phyloP scores from a whole-genome alignment of 495 filamentous ascomycete genomes.

The Corynascus novoguineensis region DNA sequence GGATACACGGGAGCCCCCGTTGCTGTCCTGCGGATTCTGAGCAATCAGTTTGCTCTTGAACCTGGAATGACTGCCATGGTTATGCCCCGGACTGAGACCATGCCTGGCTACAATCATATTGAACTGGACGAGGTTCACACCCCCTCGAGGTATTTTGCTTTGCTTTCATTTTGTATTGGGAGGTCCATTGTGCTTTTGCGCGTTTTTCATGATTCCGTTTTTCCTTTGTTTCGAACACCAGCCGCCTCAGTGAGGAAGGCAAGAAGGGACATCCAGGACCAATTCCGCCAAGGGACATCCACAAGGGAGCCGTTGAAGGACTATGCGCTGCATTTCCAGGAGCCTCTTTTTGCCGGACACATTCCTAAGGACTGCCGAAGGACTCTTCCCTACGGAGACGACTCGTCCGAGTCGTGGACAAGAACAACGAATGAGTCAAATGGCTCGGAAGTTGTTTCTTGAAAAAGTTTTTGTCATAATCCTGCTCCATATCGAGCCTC shows the following conservation, averaged over 20 bases:
- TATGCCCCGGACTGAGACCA: constrained; percentile 40
- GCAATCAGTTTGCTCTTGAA: constrained; percentile 19
- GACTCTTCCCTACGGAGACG: neutral
- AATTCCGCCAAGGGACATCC: constrained; percentile 5
- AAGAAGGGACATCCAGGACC: constrained; percentile 1
- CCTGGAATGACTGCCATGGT: constrained; percentile 42
- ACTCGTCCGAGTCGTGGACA: constrained; percentile 17
- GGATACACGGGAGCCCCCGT: constrained; percentile 18
- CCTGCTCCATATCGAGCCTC: neutral
- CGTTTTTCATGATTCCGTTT: constrained; percentile 20
- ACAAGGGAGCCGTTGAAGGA: constrained; percentile 10
- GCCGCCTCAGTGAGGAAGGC: constrained; percentile 26
- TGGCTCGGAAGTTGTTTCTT: neutral
- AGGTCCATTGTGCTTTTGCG: constrained; percentile 32
- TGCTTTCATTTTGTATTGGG: constrained; percentile 29
- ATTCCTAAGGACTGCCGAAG: constrained; percentile 10
- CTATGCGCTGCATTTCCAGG: constrained; percentile 1
- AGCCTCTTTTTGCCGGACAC: constrained; percentile 4
- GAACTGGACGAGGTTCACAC: constrained; percentile 50
- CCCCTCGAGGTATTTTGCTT: constrained; percentile 48
- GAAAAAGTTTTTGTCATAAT: constrained; percentile 3
- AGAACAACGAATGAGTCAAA: neutral
- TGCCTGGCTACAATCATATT: constrained; percentile 45
- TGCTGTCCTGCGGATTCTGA: constrained; percentile 22
- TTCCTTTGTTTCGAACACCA: constrained; percentile 12